Percentiles rank a stretch among this genome's conserved stretches.
Evolutionary conservation across 192 early-diverging fungal species (phyloP).

Genomic region (Podila minutissima): DNA sequence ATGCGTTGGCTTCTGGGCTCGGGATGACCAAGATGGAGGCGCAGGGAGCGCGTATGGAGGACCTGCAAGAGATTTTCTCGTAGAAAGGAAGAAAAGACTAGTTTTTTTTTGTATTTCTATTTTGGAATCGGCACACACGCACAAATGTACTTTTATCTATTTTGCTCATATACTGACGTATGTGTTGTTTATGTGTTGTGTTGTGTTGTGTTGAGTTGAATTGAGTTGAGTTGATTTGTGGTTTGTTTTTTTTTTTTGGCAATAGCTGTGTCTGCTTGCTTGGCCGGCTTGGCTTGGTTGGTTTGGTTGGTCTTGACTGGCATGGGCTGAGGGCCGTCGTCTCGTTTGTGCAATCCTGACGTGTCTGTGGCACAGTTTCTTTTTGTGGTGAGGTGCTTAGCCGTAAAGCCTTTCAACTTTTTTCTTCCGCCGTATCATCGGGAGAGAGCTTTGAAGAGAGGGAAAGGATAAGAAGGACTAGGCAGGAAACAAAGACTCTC

Average conservation of each 20-base stretch:
- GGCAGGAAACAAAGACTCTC: background rate
- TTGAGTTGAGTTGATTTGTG: too few relatives aligned
- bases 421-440: background rate
- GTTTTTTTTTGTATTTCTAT: background rate
- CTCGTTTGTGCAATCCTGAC: too few relatives aligned
- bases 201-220: too few relatives aligned
- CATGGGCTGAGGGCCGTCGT: too few relatives aligned
- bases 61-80: conserved; percentile 59
- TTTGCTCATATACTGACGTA: background rate
- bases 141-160: background rate
- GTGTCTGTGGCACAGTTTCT: too few relatives aligned
- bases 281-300: too few relatives aligned
- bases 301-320: background rate
- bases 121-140: background rate
- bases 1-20: conserved; percentile 61
- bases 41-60: conserved; percentile 54
- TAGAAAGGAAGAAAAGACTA: conserved; percentile 8
- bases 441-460: background rate
- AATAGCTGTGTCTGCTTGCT: too few relatives aligned
- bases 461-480: background rate
- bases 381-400: too few relatives aligned
- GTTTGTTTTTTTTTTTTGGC: too few relatives aligned
- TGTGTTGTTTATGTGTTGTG: background rate
- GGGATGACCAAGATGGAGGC: conserved; percentile 58
- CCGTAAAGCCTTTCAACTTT: too few relatives aligned